phyloP scores from a whole-genome alignment of 257 asterid species.

The Knoxia roxburghii region DNA sequence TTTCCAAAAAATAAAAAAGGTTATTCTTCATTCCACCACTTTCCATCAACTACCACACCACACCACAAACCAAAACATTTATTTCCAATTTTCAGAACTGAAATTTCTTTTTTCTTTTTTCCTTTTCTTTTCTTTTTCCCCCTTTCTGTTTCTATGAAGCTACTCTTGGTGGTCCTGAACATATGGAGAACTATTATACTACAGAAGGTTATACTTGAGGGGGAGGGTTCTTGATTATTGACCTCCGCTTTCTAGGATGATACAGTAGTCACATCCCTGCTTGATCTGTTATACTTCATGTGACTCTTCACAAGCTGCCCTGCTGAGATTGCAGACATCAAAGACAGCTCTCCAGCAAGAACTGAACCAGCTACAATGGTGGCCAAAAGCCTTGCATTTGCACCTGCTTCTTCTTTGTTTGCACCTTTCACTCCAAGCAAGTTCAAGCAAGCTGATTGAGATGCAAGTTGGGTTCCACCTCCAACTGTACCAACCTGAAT shows the following conservation, averaged over 20 bases:
- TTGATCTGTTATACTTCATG: constrained; percentile 48
- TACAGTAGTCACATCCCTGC: constrained; percentile 27
- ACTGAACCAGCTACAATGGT: constrained; percentile 47
- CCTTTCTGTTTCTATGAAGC: background rate
- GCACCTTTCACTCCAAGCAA: constrained; percentile 52
- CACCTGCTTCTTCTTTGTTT: constrained; percentile 35
- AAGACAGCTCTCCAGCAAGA: constrained; percentile 47
- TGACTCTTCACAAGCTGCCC: constrained; percentile 51
- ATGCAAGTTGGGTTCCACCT: constrained; percentile 52
- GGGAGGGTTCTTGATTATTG: background rate
- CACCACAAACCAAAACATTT: background rate
- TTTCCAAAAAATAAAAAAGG: too few relatives aligned
- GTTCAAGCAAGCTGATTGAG: constrained; percentile 50
- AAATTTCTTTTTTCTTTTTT: too few relatives aligned
- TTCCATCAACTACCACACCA: background rate
- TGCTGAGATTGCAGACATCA: constrained; percentile 51
- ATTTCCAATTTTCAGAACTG: background rate
- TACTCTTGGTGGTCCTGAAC: background rate
- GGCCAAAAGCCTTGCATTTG: constrained; percentile 45
- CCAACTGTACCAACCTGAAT: constrained; percentile 53
- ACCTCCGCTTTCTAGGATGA: constrained; percentile 13
- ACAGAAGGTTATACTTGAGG: background rate
- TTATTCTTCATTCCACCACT: constrained; percentile 5
- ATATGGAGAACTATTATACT: background rate
- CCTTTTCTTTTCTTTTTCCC: background rate